These are phyloP conservation scores for Saxispiralis lemnorum DNA, from an alignment of 495 filamentous ascomycete genomes.

Conservation along the genomic window DNA sequence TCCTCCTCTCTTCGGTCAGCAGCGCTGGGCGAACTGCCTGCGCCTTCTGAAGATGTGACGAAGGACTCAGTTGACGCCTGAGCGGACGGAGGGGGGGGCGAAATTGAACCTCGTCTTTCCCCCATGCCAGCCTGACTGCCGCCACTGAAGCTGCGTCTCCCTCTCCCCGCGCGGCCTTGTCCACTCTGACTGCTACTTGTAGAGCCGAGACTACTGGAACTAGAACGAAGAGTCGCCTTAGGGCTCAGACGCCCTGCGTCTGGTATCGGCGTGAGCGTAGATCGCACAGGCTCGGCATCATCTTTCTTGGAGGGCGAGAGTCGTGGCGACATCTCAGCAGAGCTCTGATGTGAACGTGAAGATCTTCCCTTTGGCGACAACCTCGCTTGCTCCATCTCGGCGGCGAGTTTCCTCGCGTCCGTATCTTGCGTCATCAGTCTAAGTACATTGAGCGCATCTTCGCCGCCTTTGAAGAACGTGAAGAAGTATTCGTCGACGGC, in stretches of 20 bases:
- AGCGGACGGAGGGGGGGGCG: conserved; percentile 43
- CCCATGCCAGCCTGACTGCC: background rate
- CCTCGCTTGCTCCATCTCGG: background rate
- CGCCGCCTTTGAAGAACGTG: conserved; percentile 76
- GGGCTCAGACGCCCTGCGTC: conserved; percentile 23
- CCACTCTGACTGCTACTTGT: conserved; percentile 19
- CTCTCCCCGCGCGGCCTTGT: conserved; percentile 12
- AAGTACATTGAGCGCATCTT: conserved; percentile 67
- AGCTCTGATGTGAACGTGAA: background rate
- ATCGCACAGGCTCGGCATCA: conserved; percentile 4
- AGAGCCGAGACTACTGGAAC: conserved; percentile 21
- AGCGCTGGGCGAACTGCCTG: background rate
- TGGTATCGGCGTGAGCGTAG: conserved; percentile 4
- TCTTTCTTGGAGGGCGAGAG: background rate
- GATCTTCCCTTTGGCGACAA: background rate
- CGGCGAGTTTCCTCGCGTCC: conserved; percentile 9
- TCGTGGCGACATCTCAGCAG: conserved; percentile 1
- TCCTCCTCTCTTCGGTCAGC: background rate
- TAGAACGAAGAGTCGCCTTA: conserved; percentile 25
- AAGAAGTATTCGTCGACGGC: conserved; percentile 98
- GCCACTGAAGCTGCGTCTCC: conserved; percentile 36
- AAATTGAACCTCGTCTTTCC: conserved; percentile 11
- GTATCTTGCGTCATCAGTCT: conserved; percentile 53
- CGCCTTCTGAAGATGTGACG: conserved; percentile 6
- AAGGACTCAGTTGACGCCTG: conserved; percentile 61